Evolutionary conservation across 139 green algal genomes (phyloP).

Genomic region (Ettlia oleoabundans): DNA sequence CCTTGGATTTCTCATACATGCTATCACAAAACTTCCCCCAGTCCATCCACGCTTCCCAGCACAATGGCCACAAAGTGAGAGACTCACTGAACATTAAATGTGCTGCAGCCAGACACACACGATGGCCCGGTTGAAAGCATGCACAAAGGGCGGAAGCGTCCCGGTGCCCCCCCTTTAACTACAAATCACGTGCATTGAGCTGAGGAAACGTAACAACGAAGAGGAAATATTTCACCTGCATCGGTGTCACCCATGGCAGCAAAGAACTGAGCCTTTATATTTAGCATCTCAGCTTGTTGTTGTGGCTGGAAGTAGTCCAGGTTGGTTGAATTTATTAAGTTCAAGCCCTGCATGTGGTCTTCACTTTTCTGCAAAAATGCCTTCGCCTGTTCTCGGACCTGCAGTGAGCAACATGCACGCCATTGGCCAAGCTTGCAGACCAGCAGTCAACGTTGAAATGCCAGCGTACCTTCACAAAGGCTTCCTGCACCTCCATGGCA

Average conservation of each 20-base stretch:
- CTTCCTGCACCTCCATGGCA: conserved; percentile 98
- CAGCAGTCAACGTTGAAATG: too few relatives aligned
- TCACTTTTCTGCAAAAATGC: conserved; percentile 61
- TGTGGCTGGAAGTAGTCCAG: conserved; percentile 94
- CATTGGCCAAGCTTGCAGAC: too few relatives aligned
- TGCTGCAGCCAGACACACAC: conserved; percentile 32
- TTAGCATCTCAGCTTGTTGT: conserved; percentile 94
- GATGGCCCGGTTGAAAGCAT: background rate
- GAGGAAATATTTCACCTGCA: conserved; percentile 10
- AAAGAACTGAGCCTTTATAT: conserved; percentile 81
- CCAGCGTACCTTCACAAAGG: conserved; percentile 98
- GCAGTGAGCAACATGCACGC: background rate
- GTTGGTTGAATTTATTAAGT: conserved; percentile 93
- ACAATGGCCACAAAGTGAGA: conserved; percentile 78
- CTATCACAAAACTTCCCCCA: conserved; percentile 93
- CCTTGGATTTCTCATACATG: conserved; percentile 54
- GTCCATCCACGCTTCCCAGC: conserved; percentile 87
- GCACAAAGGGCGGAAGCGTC: too few relatives aligned
- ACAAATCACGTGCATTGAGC: too few relatives aligned
- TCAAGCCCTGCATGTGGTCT: conserved; percentile 80
- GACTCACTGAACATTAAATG: conserved; percentile 80
- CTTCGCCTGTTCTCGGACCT: conserved; percentile 56
- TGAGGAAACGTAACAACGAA: too few relatives aligned
- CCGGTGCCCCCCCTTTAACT: too few relatives aligned
- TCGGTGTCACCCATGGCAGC: conserved; percentile 48